Evolutionary conservation across 495 filamentous ascomycete genomes (phyloP).

Genomic region (Penicillium daleae): DNA sequence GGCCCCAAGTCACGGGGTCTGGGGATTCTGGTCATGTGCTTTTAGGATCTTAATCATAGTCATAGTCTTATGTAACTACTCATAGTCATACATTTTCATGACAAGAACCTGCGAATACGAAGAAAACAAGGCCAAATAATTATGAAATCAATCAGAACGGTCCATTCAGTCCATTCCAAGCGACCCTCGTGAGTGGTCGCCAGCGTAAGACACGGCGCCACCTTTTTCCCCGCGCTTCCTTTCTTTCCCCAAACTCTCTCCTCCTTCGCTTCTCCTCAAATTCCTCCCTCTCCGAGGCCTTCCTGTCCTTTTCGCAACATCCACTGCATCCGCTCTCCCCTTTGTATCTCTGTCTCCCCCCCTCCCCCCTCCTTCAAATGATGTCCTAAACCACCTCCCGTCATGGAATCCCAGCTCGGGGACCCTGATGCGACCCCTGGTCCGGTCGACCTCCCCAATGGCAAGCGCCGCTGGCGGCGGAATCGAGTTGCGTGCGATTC

Average conservation of each 20-base stretch:
- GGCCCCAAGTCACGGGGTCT: no score
- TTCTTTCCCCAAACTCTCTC: not conserved
- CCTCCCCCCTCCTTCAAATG: constrained; percentile 21
- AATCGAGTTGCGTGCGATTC: constrained; percentile 53
- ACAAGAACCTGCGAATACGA: no score
- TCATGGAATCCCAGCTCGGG: constrained; percentile 44
- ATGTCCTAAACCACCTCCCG: constrained; percentile 21
- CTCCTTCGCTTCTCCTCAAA: not conserved
- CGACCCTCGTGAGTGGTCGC: constrained; percentile 3
- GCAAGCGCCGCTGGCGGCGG: constrained; percentile 51
- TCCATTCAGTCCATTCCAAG: not conserved
- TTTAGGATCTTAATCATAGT: no score
- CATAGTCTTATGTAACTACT: no score
- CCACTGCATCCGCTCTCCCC: not conserved
- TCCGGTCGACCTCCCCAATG: constrained; percentile 36
- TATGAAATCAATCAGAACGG: no score
- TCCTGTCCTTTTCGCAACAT: not conserved
- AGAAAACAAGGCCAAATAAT: no score
- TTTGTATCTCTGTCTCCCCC: not conserved
- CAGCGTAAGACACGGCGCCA: constrained; percentile 9
- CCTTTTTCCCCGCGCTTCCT: constrained; percentile 20
- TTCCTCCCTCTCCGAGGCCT: not conserved
- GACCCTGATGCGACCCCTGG: constrained; percentile 29
- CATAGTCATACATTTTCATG: no score
- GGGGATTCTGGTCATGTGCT: no score